Conservation (phyloP, 257 asterid genomes). For the Scutellaria baicalensis region DNA sequence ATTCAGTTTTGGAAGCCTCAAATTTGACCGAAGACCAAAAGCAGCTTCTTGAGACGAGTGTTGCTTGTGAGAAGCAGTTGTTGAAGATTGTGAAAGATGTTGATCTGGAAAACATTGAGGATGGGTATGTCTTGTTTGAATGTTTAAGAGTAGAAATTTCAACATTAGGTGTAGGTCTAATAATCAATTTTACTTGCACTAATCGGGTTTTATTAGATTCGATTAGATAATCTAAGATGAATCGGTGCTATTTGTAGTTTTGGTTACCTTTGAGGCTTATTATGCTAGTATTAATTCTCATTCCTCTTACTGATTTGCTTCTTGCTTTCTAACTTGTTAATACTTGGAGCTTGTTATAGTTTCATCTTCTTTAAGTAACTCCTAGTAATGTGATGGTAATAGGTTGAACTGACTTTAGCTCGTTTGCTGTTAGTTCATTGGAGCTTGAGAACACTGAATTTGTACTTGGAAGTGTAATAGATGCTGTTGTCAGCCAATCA, state of each 20-base stretch:
- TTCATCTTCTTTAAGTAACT: not conserved
- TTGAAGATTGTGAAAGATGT: conserved; percentile 59
- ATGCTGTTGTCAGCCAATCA: conserved; percentile 91
- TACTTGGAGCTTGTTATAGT: not conserved
- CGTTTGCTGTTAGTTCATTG: conserved; percentile 37
- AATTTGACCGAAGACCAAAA: conserved; percentile 66
- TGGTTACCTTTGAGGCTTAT: not conserved
- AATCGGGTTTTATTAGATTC: not conserved
- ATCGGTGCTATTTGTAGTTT: not conserved
- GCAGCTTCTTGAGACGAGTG: conserved; percentile 67
- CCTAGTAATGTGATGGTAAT: not conserved
- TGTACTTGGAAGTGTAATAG: conserved; percentile 64
- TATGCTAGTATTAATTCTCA: not conserved
- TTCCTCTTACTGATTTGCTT: not conserved
- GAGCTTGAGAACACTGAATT: conserved; percentile 73
- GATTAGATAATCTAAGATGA: not conserved
- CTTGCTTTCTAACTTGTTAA: not conserved
- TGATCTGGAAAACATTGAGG: conserved; percentile 60
- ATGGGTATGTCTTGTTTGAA: conserved; percentile 45
- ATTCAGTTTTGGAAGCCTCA: conserved; percentile 55
- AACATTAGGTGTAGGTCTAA: not conserved
- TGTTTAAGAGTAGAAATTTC: not conserved
- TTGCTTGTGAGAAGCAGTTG: conserved; percentile 84
- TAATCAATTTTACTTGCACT: not conserved
- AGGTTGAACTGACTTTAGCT: conserved; percentile 8